Conservation (phyloP, 83 land plant species). For the Thuja plicata region DNA sequence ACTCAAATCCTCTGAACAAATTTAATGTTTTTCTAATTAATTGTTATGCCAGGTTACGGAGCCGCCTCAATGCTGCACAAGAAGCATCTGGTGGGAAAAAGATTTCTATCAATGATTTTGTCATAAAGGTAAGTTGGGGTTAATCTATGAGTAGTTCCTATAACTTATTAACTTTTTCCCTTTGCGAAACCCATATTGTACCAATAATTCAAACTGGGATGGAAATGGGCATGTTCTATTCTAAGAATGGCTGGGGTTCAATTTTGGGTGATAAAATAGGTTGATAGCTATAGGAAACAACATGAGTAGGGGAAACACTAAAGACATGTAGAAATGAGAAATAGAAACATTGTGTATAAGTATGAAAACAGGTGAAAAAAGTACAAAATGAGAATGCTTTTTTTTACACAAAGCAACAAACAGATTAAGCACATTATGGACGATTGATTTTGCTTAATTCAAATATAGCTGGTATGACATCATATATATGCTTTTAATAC, state of each 20-base stretch:
- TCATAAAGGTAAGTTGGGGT: constrained; percentile 64
- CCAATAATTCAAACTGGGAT: background rate
- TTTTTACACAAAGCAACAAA: background rate
- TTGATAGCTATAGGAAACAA: background rate
- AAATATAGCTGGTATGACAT: too few species aligned
- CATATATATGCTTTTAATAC: too few species aligned
- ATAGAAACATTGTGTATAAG: background rate
- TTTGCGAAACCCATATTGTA: background rate
- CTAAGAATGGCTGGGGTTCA: background rate
- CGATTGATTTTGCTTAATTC: too few species aligned
- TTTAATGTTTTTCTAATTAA: background rate
- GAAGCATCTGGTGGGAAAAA: constrained; percentile 82
- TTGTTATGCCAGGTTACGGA: constrained; percentile 46
- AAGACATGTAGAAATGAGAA: background rate
- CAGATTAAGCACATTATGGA: background rate
- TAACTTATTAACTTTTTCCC: background rate
- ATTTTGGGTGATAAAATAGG: background rate
- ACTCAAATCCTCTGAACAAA: background rate
- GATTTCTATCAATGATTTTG: constrained; percentile 87
- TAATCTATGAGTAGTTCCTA: background rate
- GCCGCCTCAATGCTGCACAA: constrained; percentile 63
- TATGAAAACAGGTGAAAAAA: background rate
- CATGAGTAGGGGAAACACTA: background rate
- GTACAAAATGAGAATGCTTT: background rate
- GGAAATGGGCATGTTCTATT: background rate